Evolutionary conservation across 2,329 filamentous ascomycete genomes (phyloP).

Genomic region (Colletotrichum tabaci): DNA sequence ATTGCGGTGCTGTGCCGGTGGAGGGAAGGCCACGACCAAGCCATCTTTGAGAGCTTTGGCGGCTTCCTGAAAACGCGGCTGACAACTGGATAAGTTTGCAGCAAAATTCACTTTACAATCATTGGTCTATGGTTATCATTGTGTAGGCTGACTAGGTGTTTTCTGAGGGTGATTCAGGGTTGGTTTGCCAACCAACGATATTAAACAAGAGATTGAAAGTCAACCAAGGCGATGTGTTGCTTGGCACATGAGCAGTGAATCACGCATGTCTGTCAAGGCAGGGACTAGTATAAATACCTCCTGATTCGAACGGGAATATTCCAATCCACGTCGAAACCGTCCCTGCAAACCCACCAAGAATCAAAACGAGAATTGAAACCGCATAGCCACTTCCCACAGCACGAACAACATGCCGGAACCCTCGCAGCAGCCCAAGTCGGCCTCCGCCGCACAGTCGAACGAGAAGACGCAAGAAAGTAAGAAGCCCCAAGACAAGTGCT

Average conservation of each 20-base stretch:
- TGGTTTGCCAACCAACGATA: accelerated
- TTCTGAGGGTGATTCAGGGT: neutral
- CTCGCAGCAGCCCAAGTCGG: neutral
- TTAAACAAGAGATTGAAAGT: too few relatives aligned
- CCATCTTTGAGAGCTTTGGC: slow-evolving; percentile 89
- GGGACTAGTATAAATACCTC: neutral
- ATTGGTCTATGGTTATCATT: too few relatives aligned
- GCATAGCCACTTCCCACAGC: neutral
- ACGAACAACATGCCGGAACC: too few relatives aligned
- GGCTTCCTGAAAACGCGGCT: slow-evolving; percentile 75
- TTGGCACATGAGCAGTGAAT: neutral
- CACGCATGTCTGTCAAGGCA: neutral
- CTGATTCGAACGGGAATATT: neutral
- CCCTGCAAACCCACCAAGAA: neutral
- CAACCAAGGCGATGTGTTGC: too few relatives aligned
- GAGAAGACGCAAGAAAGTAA: neutral
- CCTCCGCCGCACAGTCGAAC: neutral
- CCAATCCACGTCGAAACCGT: accelerated
- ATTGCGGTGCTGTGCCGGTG: slow-evolving; percentile 74
- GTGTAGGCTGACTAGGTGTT: too few relatives aligned
- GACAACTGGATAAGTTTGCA: neutral
- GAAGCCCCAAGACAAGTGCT: neutral
- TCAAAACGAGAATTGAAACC: too few relatives aligned
- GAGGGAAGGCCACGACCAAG: slow-evolving; percentile 81
- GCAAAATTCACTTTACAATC: neutral